Conservation (phyloP, 257 asterid genomes). For the Datura wrightii region DNA sequence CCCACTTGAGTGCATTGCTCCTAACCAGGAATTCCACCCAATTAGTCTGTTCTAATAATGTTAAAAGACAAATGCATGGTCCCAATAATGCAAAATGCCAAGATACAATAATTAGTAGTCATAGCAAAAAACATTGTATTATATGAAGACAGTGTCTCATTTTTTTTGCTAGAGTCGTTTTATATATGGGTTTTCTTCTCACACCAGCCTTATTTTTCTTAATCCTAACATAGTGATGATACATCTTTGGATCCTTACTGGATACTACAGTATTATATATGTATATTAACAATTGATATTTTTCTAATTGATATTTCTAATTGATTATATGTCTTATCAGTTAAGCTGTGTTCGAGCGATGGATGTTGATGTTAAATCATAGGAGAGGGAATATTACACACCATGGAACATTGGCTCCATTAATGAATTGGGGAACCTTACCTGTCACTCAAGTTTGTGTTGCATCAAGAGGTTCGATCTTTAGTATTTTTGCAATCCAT, state of each 20-base stretch:
- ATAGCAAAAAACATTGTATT: neutral
- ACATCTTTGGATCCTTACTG: neutral
- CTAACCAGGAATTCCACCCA: neutral
- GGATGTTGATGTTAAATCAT: neutral
- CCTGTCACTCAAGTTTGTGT: neutral
- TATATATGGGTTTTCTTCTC: neutral
- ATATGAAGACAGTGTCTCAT: neutral
- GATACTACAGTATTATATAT: neutral
- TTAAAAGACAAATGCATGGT: neutral
- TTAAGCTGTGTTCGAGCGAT: too few relatives aligned
- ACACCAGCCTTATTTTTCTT: neutral
- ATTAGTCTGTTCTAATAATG: neutral
- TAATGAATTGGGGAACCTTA: too few relatives aligned
- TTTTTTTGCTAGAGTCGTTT: neutral
- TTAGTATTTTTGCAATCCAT: too few relatives aligned
- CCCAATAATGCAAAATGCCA: slow-evolving; percentile 6
- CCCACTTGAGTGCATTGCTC: neutral
- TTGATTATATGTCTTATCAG: too few relatives aligned
- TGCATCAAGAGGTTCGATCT: neutral
- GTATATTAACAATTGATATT: too few relatives aligned
- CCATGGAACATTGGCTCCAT: neutral
- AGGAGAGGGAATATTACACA: neutral
- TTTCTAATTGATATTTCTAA: too few relatives aligned
- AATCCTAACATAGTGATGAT: neutral
- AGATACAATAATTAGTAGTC: neutral